Percentiles rank a stretch among this genome's conserved stretches.
phyloP scores from a whole-genome alignment of 192 early-diverging fungal genomes.

The Martensiomyces pterosporus region DNA sequence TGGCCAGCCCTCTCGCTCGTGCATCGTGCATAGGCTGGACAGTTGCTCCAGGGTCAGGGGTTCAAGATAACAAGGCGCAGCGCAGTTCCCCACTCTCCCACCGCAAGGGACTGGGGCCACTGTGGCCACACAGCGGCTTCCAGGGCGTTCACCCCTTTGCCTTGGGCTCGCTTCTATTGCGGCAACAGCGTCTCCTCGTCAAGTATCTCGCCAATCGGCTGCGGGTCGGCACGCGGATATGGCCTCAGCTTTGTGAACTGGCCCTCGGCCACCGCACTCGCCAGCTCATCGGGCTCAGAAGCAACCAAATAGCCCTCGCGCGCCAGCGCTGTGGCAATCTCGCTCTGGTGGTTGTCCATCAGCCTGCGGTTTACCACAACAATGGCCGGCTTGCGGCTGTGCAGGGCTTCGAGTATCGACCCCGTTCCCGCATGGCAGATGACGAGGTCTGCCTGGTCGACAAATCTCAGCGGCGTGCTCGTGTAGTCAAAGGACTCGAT shows the following conservation, averaged over 20 bases:
- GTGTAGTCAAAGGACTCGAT: conserved; percentile 57
- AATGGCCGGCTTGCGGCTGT: conserved; percentile 60
- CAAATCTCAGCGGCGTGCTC: conserved; percentile 53
- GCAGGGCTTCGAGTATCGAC: conserved; percentile 76
- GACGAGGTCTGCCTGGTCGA: conserved; percentile 65
- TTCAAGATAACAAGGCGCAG: too few species aligned
- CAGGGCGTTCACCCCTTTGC: too few species aligned
- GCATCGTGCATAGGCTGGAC: too few species aligned
- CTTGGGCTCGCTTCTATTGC: too few species aligned
- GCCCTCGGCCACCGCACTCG: conserved; percentile 5
- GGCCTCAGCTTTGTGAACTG: conserved; percentile 14
- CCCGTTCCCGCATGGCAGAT: conserved; percentile 88
- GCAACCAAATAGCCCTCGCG: conserved; percentile 51
- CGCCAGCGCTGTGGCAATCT: conserved; percentile 71
- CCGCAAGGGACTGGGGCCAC: too few species aligned
- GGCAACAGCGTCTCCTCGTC: conserved; percentile 36
- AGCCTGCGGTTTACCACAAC: conserved; percentile 72
- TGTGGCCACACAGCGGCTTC: too few species aligned
- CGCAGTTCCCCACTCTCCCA: too few species aligned
- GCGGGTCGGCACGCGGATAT: conserved; percentile 40
- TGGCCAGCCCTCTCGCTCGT: too few species aligned
- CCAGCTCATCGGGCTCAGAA: conserved; percentile 16
- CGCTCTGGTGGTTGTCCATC: conserved; percentile 85
- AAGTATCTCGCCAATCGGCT: conserved; percentile 42
- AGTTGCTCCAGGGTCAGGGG: too few species aligned